These are phyloP conservation scores for Durusdinium trenchii DNA, from an alignment of 73 alveolate species.

Conservation along the genomic window DNA sequence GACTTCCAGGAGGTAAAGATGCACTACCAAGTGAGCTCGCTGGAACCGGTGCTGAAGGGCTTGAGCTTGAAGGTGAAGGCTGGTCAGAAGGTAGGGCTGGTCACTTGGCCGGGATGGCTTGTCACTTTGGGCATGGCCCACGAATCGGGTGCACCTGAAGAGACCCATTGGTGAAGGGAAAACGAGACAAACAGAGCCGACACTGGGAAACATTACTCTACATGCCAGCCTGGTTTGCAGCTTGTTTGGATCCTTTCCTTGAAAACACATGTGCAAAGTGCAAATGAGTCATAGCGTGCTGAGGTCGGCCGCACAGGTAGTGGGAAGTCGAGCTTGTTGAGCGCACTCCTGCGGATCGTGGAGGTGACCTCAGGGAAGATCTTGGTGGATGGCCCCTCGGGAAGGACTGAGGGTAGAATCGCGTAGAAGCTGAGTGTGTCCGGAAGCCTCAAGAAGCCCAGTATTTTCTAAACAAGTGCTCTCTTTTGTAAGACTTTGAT, in stretches of 20 bases:
- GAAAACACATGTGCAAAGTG: too few species aligned
- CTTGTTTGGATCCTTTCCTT: too few species aligned
- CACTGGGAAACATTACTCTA: too few species aligned
- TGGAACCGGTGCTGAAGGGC: slow-evolving; percentile 43
- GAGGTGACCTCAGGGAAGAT: slow-evolving; percentile 10
- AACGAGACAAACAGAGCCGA: too few species aligned
- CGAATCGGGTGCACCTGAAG: too few species aligned
- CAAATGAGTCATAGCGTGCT: too few species aligned
- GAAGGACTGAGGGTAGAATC: too few species aligned
- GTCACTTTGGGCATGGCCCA: too few species aligned
- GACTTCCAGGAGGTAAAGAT: slow-evolving; percentile 14
- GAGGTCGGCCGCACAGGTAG: slow-evolving; percentile 84
- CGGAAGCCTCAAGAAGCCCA: neutral
- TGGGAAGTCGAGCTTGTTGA: slow-evolving; percentile 42
- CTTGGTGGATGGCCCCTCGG: slow-evolving; percentile 36
- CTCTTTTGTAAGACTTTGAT: neutral
- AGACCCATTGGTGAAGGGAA: too few species aligned
- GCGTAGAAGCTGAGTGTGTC: neutral
- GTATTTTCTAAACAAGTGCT: neutral
- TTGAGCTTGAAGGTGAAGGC: slow-evolving; percentile 15
- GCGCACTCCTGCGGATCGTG: slow-evolving; percentile 12
- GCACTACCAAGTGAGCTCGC: neutral
- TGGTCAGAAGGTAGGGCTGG: slow-evolving; percentile 8
- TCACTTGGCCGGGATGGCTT: too few species aligned
- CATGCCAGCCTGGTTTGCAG: too few species aligned